These are phyloP conservation scores for Blastomyces silverae DNA, from an alignment of 2,329 filamentous ascomycete genomes.

Conservation along the genomic window DNA sequence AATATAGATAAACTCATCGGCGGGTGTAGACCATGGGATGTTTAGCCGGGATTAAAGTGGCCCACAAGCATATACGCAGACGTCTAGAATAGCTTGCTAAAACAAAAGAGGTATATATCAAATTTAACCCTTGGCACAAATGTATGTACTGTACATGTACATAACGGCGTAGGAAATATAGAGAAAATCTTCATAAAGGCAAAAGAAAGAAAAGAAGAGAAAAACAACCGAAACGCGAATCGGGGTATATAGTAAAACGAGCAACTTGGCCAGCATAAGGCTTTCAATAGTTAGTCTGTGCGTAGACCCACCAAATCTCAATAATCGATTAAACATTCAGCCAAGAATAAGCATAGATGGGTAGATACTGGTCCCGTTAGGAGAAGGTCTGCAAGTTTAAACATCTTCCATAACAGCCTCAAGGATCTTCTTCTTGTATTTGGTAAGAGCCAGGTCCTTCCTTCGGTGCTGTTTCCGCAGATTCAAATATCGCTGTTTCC, in stretches of 20 bases:
- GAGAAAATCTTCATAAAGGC: too few relatives aligned
- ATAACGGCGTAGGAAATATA: too few relatives aligned
- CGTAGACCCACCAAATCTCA: neutral
- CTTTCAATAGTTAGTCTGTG: neutral
- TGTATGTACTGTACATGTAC: too few relatives aligned
- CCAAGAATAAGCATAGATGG: neutral
- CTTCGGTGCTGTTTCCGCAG: slow-evolving; percentile 36
- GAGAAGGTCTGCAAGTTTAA: slow-evolving; percentile 17
- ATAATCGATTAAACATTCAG: neutral
- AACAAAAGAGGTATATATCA: neutral
- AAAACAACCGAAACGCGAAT: neutral
- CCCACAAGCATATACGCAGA: neutral
- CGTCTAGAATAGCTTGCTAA: neutral
- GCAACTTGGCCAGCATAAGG: neutral
- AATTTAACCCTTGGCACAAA: too few relatives aligned
- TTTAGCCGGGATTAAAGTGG: neutral
- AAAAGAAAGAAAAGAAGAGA: neutral
- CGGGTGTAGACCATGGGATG: neutral
- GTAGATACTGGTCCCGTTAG: neutral
- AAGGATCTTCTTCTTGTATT: slow-evolving; percentile 40
- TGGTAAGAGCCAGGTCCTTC: slow-evolving; percentile 33
- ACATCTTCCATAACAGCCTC: slow-evolving; percentile 42
- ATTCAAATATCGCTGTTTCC: slow-evolving; percentile 38
- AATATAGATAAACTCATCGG: neutral
- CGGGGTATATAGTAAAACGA: neutral